These are phyloP conservation scores for Neurospora discreta DNA, from an alignment of 495 filamentous ascomycete genomes.

Conservation along the genomic window DNA sequence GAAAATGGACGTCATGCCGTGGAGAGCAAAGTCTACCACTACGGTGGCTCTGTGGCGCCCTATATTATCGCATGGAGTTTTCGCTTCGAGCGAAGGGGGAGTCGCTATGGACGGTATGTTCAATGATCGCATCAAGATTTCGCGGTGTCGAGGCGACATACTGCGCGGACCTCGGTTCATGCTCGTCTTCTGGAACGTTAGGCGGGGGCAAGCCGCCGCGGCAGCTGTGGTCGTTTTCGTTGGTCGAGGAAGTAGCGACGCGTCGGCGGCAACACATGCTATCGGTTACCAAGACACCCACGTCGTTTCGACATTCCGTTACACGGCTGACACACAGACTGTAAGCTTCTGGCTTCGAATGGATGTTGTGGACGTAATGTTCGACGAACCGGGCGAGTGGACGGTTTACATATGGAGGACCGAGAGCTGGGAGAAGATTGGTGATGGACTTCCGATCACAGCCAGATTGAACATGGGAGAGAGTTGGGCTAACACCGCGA, in stretches of 20 bases:
- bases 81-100: conserved; percentile 6
- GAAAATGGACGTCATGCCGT: conserved; percentile 16
- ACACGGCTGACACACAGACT: conserved; percentile 5
- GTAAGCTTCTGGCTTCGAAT: conserved; percentile 21
- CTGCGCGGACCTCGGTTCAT: conserved; percentile 14
- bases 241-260: conserved; percentile 10
- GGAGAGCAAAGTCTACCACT: conserved; percentile 21
- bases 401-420: conserved; percentile 13
- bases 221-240: conserved; percentile 3
- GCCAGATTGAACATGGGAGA: neutral
- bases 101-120: conserved; percentile 12
- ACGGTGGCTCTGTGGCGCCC: conserved; percentile 19
- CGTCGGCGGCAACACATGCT: neutral
- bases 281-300: conserved; percentile 13
- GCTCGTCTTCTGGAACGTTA: conserved; percentile 19
- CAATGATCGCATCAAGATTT: conserved; percentile 17
- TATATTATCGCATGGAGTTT: conserved; percentile 19
- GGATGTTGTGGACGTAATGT: conserved; percentile 16
- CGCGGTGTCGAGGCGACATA: neutral
- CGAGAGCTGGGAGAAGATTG: neutral
- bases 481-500: neutral
- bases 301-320: conserved; percentile 17
- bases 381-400: conserved; percentile 12
- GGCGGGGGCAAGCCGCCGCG: neutral
- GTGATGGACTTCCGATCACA: neutral